Evolutionary conservation across 768 basidiomycete species (phyloP).

Genomic region (Pilatotrama ljubarskyi): DNA sequence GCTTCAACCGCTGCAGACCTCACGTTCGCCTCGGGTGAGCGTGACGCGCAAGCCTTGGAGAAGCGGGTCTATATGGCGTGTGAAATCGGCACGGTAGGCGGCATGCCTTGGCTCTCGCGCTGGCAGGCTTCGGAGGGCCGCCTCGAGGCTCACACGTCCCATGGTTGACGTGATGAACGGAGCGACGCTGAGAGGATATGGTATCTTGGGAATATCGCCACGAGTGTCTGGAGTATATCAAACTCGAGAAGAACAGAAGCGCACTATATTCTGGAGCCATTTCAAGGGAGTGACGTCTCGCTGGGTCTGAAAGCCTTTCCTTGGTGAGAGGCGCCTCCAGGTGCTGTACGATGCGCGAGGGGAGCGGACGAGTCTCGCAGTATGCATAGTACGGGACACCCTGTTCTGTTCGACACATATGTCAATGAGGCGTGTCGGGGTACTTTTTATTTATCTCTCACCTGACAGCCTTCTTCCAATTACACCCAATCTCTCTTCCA

Average conservation of each 20-base stretch:
- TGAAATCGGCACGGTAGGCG: neutral
- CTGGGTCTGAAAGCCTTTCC: neutral
- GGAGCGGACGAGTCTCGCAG: neutral
- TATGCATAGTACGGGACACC: neutral
- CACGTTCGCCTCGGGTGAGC: neutral
- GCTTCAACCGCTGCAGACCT: neutral
- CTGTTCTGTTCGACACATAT: neutral
- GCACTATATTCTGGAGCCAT: conserved; percentile 6
- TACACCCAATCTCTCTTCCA: neutral
- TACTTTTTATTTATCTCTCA: neutral
- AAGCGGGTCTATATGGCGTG: neutral
- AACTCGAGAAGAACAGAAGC: conserved; percentile 12
- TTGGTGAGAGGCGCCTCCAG: neutral
- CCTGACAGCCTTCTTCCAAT: neutral
- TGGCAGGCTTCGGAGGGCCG: neutral
- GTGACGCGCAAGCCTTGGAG: neutral
- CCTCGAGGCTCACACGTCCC: conserved; percentile 12
- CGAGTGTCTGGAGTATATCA: conserved; percentile 3
- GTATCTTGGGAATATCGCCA: conserved; percentile 6
- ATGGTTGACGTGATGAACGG: conserved; percentile 19
- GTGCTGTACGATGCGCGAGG: neutral
- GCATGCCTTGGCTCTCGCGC: neutral
- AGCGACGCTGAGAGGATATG: conserved; percentile 5
- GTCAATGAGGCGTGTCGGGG: neutral
- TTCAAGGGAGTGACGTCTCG: neutral